Conservation (phyloP, 352 stramenopile species). For the Pythium aristosporum region DNA sequence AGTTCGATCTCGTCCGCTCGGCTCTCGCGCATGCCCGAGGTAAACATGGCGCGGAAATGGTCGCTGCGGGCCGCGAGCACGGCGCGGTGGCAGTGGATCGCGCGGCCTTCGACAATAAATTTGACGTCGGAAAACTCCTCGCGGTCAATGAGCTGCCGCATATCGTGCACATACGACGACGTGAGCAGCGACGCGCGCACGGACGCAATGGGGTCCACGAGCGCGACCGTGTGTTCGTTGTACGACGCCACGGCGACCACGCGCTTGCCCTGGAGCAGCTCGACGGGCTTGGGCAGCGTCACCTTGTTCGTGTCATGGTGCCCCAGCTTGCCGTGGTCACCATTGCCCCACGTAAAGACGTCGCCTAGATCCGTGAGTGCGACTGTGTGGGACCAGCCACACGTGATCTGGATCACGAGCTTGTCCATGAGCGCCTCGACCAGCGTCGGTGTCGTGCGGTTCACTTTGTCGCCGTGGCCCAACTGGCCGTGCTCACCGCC, state of each 20-base stretch:
- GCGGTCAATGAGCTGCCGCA: slow-evolving; percentile 92
- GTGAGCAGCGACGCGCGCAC: slow-evolving; percentile 76
- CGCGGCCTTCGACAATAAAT: slow-evolving; percentile 85
- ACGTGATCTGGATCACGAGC: slow-evolving; percentile 94
- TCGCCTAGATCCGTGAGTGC: slow-evolving; percentile 91
- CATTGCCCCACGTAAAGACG: slow-evolving; percentile 94
- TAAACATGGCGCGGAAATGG: slow-evolving; percentile 94
- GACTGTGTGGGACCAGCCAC: slow-evolving; percentile 95
- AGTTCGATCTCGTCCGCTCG: slow-evolving; percentile 87
- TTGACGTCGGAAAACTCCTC: slow-evolving; percentile 86
- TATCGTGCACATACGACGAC: slow-evolving; percentile 87
- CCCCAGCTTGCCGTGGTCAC: slow-evolving; percentile 93
- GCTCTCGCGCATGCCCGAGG: slow-evolving; percentile 92
- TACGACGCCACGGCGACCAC: slow-evolving; percentile 97
- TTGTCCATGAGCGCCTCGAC: slow-evolving; percentile 89
- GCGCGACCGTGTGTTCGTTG: slow-evolving; percentile 96
- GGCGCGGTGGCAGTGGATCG: slow-evolving; percentile 84
- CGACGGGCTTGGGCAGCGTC: slow-evolving; percentile 91
- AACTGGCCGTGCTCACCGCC: slow-evolving; percentile 93
- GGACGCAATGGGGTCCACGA: slow-evolving; percentile 83
- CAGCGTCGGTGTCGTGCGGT: slow-evolving; percentile 92
- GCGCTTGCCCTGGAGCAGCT: slow-evolving; percentile 89
- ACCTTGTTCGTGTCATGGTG: slow-evolving; percentile 95
- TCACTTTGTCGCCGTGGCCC: slow-evolving; percentile 96
- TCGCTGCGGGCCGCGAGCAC: slow-evolving; percentile 93